A percentile compares a stretch with the other conserved stretches of the same genome.
phyloP scores from a whole-genome alignment of 148 eudicot genomes.

The Chenopodium suecicum region DNA sequence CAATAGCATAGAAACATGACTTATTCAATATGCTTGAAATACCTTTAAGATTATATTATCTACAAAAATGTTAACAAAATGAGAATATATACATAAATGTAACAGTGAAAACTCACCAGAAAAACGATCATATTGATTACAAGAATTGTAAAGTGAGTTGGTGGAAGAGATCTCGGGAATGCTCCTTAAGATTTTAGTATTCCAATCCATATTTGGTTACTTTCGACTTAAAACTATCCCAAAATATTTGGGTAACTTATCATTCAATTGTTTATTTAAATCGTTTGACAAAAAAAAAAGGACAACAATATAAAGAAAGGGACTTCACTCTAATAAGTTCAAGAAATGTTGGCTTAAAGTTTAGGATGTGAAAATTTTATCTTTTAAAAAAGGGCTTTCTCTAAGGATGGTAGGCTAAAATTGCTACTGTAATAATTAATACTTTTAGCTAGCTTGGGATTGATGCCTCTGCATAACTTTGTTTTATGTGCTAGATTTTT shows the following conservation, averaged over 20 bases:
- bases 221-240: not conserved
- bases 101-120: not conserved
- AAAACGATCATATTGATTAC: slow-evolving; percentile 17
- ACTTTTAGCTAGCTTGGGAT: not conserved
- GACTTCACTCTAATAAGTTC: not conserved
- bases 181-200: slow-evolving; percentile 1
- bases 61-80: not conserved
- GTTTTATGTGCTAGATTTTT: no score
- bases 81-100: not conserved
- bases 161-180: slow-evolving; percentile 2
- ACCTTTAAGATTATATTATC: not conserved
- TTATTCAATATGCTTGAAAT: not conserved
- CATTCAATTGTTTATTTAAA: not conserved
- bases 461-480: not conserved
- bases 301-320: slow-evolving; percentile 2
- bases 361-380: not conserved
- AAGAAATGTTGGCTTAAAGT: not conserved
- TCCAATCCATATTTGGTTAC: slow-evolving; percentile 24
- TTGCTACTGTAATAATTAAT: not conserved
- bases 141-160: slow-evolving; percentile 13
- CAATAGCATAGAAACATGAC: no score
- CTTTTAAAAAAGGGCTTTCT: not conserved
- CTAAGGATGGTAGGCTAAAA: not conserved
- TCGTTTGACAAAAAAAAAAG: not conserved
- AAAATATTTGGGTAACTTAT: slow-evolving; percentile 12